Percentiles rank a stretch among this genome's conserved stretches.
Conservation (phyloP, 768 basidiomycete species). For the Mycena sanguinolenta region DNA sequence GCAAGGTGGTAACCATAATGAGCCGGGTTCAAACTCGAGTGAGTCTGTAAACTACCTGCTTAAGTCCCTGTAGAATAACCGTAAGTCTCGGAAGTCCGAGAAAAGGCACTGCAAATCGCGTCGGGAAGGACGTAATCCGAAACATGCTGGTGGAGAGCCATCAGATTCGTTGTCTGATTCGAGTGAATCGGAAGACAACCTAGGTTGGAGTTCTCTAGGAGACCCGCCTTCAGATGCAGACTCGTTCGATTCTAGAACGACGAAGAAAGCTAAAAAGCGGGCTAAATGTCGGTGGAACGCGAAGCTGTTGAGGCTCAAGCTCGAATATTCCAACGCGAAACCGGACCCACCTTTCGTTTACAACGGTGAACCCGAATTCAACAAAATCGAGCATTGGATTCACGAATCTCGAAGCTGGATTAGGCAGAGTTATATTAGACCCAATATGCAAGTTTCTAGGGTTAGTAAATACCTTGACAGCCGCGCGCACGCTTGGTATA, state of each 20-base stretch:
- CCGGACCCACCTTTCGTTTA: slow-evolving; percentile 29
- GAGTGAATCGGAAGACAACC: background rate
- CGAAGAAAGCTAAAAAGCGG: background rate
- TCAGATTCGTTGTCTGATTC: background rate
- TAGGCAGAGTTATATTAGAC: slow-evolving; percentile 2
- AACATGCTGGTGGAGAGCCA: too few species aligned
- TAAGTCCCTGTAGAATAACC: too few species aligned
- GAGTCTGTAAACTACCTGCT: too few species aligned
- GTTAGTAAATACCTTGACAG: slow-evolving; percentile 10
- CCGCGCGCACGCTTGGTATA: slow-evolving; percentile 21
- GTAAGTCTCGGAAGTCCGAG: too few species aligned
- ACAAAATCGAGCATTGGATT: slow-evolving; percentile 25
- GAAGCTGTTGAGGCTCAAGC: slow-evolving; percentile 18
- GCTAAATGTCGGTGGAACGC: background rate
- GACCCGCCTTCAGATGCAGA: background rate
- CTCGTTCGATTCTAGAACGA: background rate
- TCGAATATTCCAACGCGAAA: slow-evolving; percentile 33
- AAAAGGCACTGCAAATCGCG: too few species aligned
- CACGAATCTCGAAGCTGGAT: slow-evolving; percentile 22
- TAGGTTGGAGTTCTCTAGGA: slow-evolving; percentile 14
- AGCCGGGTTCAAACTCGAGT: too few species aligned
- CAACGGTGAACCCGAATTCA: slow-evolving; percentile 23
- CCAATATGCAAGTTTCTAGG: slow-evolving; percentile 6
- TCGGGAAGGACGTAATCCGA: too few species aligned
- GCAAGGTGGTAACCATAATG: too few species aligned